phyloP scores from a whole-genome alignment of 225 moss, liverwort and hornwort species.

The Marchantia polymorpha region DNA sequence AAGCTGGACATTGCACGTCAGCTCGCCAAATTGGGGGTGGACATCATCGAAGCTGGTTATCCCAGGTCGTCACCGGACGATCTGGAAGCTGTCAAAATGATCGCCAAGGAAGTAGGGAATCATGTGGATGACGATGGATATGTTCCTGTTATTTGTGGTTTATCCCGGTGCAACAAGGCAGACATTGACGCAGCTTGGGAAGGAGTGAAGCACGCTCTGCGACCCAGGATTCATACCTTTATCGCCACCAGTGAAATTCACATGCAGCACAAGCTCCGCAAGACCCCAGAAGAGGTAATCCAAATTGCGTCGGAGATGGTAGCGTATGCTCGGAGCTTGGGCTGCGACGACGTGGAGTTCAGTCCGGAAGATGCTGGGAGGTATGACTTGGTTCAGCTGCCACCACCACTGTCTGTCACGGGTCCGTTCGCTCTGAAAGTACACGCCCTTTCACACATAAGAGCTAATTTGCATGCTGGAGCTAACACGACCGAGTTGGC shows the following conservation, averaged over 20 bases:
- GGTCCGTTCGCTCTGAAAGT: neutral
- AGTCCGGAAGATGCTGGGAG: conserved; percentile 95
- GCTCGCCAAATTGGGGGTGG: conserved; percentile 85
- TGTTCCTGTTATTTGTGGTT: conserved; percentile 93
- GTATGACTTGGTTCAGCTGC: conserved; percentile 6
- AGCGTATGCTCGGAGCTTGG: conserved; percentile 74
- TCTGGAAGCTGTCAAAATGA: conserved; percentile 74
- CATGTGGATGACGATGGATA: conserved; percentile 84
- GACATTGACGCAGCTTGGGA: conserved; percentile 97
- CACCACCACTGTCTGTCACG: neutral
- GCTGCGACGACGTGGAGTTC: conserved; percentile 92
- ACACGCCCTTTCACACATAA: neutral
- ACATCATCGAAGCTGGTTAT: conserved; percentile 94
- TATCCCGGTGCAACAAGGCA: conserved; percentile 79
- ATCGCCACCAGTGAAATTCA: conserved; percentile 97
- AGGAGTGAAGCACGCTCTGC: conserved; percentile 71
- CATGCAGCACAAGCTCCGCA: conserved; percentile 86
- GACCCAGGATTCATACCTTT: conserved; percentile 92
- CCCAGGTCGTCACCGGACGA: conserved; percentile 95
- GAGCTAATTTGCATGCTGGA: neutral
- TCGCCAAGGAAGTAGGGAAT: conserved; percentile 93
- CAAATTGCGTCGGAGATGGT: conserved; percentile 89
- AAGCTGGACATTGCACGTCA: conserved; percentile 93
- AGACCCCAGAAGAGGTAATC: conserved; percentile 79
- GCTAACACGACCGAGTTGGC: neutral